Conservation (phyloP, 441 rosid species). For the Brassica hybrid region DNA sequence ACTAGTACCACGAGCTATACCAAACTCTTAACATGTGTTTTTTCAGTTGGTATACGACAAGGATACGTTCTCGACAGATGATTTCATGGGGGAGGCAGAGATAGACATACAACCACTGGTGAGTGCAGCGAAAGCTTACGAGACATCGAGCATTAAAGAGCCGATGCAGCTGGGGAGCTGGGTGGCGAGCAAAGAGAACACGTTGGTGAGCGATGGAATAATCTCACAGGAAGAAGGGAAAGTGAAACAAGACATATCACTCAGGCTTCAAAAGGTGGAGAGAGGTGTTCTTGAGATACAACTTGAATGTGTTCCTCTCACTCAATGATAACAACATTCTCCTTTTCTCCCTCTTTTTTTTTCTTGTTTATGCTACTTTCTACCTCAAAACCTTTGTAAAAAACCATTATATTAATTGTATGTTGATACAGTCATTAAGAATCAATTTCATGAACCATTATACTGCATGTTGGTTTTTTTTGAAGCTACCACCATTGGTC, state of each 20-base stretch:
- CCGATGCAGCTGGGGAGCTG: slow-evolving; percentile 80
- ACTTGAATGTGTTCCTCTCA: slow-evolving; percentile 92
- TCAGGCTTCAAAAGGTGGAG: too few species aligned
- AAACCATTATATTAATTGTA: not conserved
- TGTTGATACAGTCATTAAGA: not conserved
- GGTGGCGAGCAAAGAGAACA: slow-evolving; percentile 77
- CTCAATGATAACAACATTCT: slow-evolving; percentile 53
- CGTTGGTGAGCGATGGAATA: slow-evolving; percentile 74
- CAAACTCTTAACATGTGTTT: slow-evolving; percentile 15
- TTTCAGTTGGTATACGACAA: slow-evolving; percentile 86
- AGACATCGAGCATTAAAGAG: slow-evolving; percentile 58
- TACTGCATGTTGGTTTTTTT: not conserved
- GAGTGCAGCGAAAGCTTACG: slow-evolving; percentile 79
- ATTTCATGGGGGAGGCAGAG: too few species aligned
- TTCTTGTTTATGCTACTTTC: slow-evolving; percentile 23
- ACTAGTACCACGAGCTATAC: not conserved
- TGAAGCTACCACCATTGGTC: not conserved
- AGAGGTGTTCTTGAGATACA: slow-evolving; percentile 87
- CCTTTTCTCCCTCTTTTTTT: not conserved
- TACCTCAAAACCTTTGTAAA: not conserved
- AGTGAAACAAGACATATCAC: slow-evolving; percentile 81
- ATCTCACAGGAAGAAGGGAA: slow-evolving; percentile 72
- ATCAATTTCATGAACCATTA: not conserved
- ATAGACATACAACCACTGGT: slow-evolving; percentile 94
- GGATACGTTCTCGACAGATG: slow-evolving; percentile 86